These are phyloP conservation scores for Evernia prunastri DNA, from an alignment of 495 filamentous ascomycete genomes.

Conservation along the genomic window DNA sequence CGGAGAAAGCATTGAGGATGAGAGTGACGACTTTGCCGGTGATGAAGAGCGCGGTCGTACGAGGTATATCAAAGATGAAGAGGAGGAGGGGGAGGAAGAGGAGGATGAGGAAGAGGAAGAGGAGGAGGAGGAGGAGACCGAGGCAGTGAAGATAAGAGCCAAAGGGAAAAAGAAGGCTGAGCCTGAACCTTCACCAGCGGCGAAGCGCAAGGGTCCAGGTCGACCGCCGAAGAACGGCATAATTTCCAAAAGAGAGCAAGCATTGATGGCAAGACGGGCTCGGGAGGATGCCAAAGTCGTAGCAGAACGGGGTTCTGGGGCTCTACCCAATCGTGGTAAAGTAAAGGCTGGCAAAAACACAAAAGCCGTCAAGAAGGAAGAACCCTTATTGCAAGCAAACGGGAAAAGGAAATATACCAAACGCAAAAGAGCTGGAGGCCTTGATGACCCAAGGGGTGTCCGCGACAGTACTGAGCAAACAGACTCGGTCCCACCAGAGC, in stretches of 20 bases:
- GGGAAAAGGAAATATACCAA: slow-evolving; percentile 78
- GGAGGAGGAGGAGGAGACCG: slow-evolving; percentile 32
- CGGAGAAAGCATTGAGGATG: slow-evolving; percentile 32
- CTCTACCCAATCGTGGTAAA: slow-evolving; percentile 44
- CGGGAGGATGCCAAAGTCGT: slow-evolving; percentile 44
- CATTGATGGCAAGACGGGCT: slow-evolving; percentile 58
- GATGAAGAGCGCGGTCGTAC: slow-evolving; percentile 28
- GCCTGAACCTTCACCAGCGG: slow-evolving; percentile 39
- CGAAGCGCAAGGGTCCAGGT: slow-evolving; percentile 75
- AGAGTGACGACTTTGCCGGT: slow-evolving; percentile 34
- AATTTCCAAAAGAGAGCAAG: slow-evolving; percentile 80
- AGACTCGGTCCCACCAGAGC: slow-evolving; percentile 34
- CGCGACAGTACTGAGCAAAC: slow-evolving; percentile 42
- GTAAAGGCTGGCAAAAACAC: slow-evolving; percentile 54
- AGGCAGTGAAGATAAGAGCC: slow-evolving; percentile 18
- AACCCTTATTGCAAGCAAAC: slow-evolving; percentile 51
- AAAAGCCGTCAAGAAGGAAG: slow-evolving; percentile 44
- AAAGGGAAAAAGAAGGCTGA: slow-evolving; percentile 30
- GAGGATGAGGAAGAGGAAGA: slow-evolving; percentile 27
- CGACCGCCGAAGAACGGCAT: slow-evolving; percentile 87
- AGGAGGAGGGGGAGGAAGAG: slow-evolving; percentile 33
- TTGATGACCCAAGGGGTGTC: slow-evolving; percentile 40
- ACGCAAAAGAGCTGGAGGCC: slow-evolving; percentile 52
- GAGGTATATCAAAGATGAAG: slow-evolving; percentile 27
- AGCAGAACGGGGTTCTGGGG: slow-evolving; percentile 41